Conservation (phyloP, 495 filamentous ascomycete genomes). For the Gamarada debralockiae region DNA sequence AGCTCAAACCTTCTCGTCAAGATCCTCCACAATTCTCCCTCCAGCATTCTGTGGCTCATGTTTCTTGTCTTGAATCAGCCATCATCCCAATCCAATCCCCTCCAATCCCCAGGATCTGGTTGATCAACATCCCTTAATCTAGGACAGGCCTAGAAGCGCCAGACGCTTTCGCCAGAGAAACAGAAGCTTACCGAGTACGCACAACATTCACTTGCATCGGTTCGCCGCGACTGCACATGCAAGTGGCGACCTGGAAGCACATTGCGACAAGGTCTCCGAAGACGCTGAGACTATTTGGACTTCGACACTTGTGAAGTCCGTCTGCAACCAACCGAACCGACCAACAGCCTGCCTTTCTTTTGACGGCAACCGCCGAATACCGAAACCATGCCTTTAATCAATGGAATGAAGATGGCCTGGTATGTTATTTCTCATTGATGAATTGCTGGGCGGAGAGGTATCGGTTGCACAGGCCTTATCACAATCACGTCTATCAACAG, state of each 20-base stretch:
- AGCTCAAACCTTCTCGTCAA: slow-evolving; percentile 17
- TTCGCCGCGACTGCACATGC: slow-evolving; percentile 11
- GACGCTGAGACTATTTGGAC: slow-evolving; percentile 22
- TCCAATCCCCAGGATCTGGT: slow-evolving; percentile 6
- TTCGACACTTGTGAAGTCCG: slow-evolving; percentile 4
- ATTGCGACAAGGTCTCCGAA: slow-evolving; percentile 10
- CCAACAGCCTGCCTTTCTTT: slow-evolving; percentile 3
- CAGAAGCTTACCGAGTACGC: slow-evolving; percentile 8
- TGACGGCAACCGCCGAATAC: not conserved
- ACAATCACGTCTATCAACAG: slow-evolving; percentile 10
- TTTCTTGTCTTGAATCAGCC: not conserved
- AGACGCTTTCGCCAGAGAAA: not conserved
- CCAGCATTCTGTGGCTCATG: slow-evolving; percentile 4
- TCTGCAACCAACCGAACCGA: slow-evolving; percentile 2
- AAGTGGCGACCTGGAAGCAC: slow-evolving; percentile 6
- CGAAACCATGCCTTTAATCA: slow-evolving; percentile 47
- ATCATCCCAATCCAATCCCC: slow-evolving; percentile 2
- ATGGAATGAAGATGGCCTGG: slow-evolving; percentile 58
- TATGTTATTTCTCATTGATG: slow-evolving; percentile 26
- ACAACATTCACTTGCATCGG: slow-evolving; percentile 5
- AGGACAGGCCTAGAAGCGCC: slow-evolving; percentile 13
- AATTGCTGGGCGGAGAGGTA: slow-evolving; percentile 13
- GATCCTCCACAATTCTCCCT: not conserved
- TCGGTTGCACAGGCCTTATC: slow-evolving; percentile 12
- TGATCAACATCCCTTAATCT: slow-evolving; percentile 11